These are phyloP conservation scores for Bacidia gigantensis DNA, from an alignment of 495 filamentous ascomycete species.

Conservation along the genomic window DNA sequence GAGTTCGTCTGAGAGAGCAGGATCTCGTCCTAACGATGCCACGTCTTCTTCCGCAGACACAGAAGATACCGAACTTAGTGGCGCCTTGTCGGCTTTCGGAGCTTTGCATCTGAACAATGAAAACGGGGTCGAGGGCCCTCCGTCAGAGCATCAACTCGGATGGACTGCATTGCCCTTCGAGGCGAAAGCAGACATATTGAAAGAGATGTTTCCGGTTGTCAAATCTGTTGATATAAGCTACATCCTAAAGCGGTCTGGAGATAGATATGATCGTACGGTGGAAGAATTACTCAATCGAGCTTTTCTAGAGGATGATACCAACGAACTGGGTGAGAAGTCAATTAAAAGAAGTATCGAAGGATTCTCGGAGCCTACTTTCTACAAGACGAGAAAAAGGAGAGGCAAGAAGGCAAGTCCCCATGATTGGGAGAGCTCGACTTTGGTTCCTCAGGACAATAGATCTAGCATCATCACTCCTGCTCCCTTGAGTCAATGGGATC, in stretches of 20 bases:
- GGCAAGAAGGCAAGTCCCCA: conserved; percentile 30
- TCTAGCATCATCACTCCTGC: conserved; percentile 12
- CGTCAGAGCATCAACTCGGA: not conserved
- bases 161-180: conserved; percentile 23
- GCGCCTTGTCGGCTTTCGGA: conserved; percentile 21
- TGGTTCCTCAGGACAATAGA: conserved; percentile 7
- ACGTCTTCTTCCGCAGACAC: conserved; percentile 15
- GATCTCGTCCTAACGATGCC: conserved; percentile 14
- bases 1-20: conserved; percentile 13
- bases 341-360: conserved; percentile 65
- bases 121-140: conserved; percentile 4
- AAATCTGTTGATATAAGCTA: conserved; percentile 48
- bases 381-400: conserved; percentile 24
- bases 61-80: conserved; percentile 33
- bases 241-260: conserved; percentile 48
- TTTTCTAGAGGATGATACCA: conserved; percentile 47
- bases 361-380: conserved; percentile 40
- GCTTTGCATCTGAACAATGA: conserved; percentile 13
- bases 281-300: conserved; percentile 69
- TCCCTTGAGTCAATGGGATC: conserved; percentile 40
- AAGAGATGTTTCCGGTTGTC: conserved; percentile 56
- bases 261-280: conserved; percentile 52
- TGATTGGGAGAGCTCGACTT: conserved; percentile 17
- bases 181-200: conserved; percentile 42
- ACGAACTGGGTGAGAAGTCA: conserved; percentile 27